Evolutionary conservation across 2,329 filamentous ascomycete genomes (phyloP).

Genomic region (Fusarium setosum): DNA sequence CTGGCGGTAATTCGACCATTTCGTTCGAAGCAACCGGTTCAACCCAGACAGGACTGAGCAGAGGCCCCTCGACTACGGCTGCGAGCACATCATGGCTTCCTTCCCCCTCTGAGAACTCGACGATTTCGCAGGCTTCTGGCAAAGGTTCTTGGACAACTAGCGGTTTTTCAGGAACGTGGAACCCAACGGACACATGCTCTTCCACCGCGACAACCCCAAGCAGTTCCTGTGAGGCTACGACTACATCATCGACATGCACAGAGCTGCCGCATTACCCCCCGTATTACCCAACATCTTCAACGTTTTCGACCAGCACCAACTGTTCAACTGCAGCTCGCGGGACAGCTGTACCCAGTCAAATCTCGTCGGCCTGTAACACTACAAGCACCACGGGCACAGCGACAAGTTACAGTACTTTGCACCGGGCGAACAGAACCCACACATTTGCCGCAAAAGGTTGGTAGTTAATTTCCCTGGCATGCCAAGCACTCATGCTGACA

Average conservation of each 20-base stretch:
- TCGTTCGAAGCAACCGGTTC: neutral
- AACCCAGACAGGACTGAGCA: conserved; percentile 3
- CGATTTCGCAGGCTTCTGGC: conserved; percentile 13
- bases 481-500: conserved; percentile 6
- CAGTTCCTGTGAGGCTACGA: conserved; percentile 24
- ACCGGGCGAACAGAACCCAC: conserved; percentile 32
- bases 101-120: conserved; percentile 28
- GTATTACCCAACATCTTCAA: neutral
- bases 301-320: conserved; percentile 14
- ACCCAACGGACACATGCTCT: conserved; percentile 16
- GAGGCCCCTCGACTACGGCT: conserved; percentile 16
- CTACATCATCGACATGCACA: conserved; percentile 30
- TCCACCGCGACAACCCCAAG: conserved; percentile 7
- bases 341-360: neutral
- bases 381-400: conserved; percentile 32
- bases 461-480: conserved; percentile 2
- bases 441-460: conserved; percentile 24
- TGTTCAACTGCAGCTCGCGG: conserved; percentile 13
- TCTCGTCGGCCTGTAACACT: conserved; percentile 37
- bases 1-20: conserved; percentile 4
- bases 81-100: conserved; percentile 15
- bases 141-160: conserved; percentile 11
- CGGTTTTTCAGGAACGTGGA: conserved; percentile 5
- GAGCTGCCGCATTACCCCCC: conserved; percentile 9
- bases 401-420: conserved; percentile 17